These are phyloP conservation scores for Gossypium anomalum DNA, from an alignment of 345 rosid genomes.

Conservation along the genomic window DNA sequence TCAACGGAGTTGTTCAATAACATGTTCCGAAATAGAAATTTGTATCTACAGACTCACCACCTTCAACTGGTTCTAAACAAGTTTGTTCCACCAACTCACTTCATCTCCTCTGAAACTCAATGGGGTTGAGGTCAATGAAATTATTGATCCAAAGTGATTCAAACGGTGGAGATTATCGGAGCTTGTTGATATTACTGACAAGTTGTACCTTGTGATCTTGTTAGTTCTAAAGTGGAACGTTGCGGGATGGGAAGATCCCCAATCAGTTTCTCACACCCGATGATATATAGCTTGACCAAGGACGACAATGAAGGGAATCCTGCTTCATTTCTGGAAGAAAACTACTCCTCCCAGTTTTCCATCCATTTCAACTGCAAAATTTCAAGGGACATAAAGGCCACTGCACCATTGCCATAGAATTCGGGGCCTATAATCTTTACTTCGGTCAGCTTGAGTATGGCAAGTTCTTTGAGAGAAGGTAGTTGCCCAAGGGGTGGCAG, in stretches of 20 bases:
- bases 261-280: neutral
- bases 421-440: constrained; percentile 17
- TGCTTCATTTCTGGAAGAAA: neutral
- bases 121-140: neutral
- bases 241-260: neutral
- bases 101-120: neutral
- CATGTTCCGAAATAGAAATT: no score
- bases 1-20: no score
- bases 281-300: neutral
- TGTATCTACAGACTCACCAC: no score
- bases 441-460: neutral
- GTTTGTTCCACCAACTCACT: no score
- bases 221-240: neutral
- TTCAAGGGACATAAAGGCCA: constrained; percentile 19
- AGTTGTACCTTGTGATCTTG: neutral
- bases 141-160: neutral
- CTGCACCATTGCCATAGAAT: constrained; percentile 8
- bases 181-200: neutral
- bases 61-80: no score
- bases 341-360: constrained; percentile 19
- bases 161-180: neutral
- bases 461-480: constrained; percentile 17
- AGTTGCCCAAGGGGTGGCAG: constrained; percentile 30
- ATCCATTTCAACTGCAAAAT: constrained; percentile 13
- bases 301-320: constrained; percentile 9